Base-by-base conservation (phyloP, 805 yeast species). In the Saturnispora sekii region DNA sequence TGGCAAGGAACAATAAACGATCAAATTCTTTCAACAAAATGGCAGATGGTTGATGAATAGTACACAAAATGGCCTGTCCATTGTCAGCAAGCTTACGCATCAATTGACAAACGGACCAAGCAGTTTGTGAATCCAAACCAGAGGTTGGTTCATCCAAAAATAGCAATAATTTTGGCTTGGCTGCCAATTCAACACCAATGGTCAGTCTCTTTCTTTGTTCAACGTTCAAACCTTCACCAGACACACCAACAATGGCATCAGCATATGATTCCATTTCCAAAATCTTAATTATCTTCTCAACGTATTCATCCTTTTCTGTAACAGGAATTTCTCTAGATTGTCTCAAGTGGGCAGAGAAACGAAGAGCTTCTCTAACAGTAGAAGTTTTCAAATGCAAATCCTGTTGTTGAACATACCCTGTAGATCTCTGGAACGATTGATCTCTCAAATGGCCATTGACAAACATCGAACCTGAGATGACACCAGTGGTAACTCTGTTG, bases 21-120 rank as follows among this genome's bases (percentile, higher is more conserved):
- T 86, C 95, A 58, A 86, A 84, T 55, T 81, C 85, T 57, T 83
- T 74, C 65, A 84, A 70, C 57, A 84, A 67, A 47, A 81, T 70
- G 44, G 94, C 89, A 8, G 93, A 84, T 56, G 95, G 94, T 63
- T 84, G 94, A 64, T 84, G 93, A 53, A 84, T 84, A 26, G 94
- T 84, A 67, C 81, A 76, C 51, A 77, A 63, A 50, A 77, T 67
- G 21, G 78, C 75, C 53, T 73, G 78, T 16, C 78, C 78, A 47
- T 72, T 65, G 50, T 70, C 69, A 5, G 73, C 78, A 56, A 69
- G 68, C 52, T 66, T 68, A 53, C 72, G 69, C 64, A 72, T 70
- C 58, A 76, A 66, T 53, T 73, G 69, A 52, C 76, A 68, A 52
- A 77, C 71, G 16, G 81, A 72, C 77, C 79, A 70, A 12, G 82